Evolutionary conservation across 225 moss, liverwort and hornwort species (phyloP).

Genomic region (Physcomitrellopsis africana): DNA sequence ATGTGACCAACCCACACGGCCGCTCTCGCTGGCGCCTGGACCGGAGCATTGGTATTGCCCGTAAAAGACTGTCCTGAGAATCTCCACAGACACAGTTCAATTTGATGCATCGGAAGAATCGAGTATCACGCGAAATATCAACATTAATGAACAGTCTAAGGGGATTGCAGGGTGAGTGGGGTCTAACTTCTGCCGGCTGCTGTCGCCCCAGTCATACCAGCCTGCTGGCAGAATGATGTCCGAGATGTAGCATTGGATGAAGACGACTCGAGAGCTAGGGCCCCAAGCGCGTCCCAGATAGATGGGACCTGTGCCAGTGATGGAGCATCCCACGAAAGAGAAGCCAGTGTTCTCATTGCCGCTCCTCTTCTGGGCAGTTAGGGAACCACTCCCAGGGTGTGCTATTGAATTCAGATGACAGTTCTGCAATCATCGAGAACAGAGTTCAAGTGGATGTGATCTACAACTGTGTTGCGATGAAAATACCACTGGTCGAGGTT

Average conservation of each 20-base stretch:
- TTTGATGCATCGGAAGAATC: not conserved
- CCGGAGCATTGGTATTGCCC: constrained; percentile 75
- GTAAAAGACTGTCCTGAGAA: constrained; percentile 70
- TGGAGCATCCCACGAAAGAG: constrained; percentile 58
- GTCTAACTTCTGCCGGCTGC: constrained; percentile 44
- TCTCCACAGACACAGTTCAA: not conserved
- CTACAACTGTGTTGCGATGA: no score
- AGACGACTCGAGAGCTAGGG: constrained; percentile 60
- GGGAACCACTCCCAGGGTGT: constrained; percentile 44
- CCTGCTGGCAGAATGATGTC: constrained; percentile 36
- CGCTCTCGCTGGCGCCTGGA: constrained; percentile 47
- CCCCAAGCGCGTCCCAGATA: constrained; percentile 73
- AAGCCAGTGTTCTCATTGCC: constrained; percentile 51
- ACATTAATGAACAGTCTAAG: not conserved
- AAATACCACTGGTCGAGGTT: no score
- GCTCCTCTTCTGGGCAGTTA: constrained; percentile 75
- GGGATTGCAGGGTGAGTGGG: not conserved
- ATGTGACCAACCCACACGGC: constrained; percentile 62
- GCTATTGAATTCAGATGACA: constrained; percentile 57
- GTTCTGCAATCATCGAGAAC: constrained; percentile 36
- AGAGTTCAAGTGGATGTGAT: not conserved
- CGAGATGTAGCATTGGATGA: constrained; percentile 44
- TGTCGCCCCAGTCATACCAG: constrained; percentile 55
- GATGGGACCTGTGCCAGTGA: constrained; percentile 57
- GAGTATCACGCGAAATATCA: not conserved